These are phyloP conservation scores for Wickerhamiella shivajii DNA, from an alignment of 805 yeast species.

Conservation along the genomic window DNA sequence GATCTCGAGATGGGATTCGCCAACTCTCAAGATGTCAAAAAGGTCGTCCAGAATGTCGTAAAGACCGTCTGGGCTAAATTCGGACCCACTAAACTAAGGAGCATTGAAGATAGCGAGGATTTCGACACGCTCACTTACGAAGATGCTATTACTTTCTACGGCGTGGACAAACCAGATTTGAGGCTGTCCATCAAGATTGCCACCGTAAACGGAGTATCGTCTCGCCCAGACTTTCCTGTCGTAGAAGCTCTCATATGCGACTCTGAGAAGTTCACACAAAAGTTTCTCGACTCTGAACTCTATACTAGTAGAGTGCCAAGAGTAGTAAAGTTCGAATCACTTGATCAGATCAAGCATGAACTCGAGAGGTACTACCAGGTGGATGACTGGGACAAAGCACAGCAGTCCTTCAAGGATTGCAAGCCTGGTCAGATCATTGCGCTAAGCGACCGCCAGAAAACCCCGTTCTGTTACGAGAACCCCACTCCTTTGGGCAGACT, in stretches of 20 bases:
- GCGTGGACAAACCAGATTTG: slow-evolving; percentile 91
- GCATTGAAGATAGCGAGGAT: slow-evolving; percentile 16
- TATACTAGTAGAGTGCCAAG: slow-evolving; percentile 8
- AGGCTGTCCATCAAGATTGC: slow-evolving; percentile 37
- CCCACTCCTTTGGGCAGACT: slow-evolving; percentile 89
- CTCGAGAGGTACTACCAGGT: slow-evolving; percentile 9
- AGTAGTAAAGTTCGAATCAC: slow-evolving; percentile 5
- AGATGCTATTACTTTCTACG: slow-evolving; percentile 59
- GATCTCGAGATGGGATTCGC: slow-evolving; percentile 90
- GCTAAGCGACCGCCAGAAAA: slow-evolving; percentile 50
- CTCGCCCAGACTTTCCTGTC: slow-evolving; percentile 41
- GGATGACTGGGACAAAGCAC: slow-evolving; percentile 9
- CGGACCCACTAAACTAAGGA: slow-evolving; percentile 24
- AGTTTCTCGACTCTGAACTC: neutral
- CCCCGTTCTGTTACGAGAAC: slow-evolving; percentile 57
- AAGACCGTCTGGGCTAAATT: slow-evolving; percentile 40
- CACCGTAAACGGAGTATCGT: slow-evolving; percentile 29
- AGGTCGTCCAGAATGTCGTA: slow-evolving; percentile 46
- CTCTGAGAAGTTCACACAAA: neutral
- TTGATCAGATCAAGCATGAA: slow-evolving; percentile 4
- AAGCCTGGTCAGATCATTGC: slow-evolving; percentile 62
- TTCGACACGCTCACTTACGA: slow-evolving; percentile 35
- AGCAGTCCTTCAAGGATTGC: slow-evolving; percentile 33
- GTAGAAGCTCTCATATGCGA: slow-evolving; percentile 50
- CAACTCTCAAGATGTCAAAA: slow-evolving; percentile 48